Conservation (phyloP, 371 early-diverging fungal genomes). For the Rhizopus sp. region DNA sequence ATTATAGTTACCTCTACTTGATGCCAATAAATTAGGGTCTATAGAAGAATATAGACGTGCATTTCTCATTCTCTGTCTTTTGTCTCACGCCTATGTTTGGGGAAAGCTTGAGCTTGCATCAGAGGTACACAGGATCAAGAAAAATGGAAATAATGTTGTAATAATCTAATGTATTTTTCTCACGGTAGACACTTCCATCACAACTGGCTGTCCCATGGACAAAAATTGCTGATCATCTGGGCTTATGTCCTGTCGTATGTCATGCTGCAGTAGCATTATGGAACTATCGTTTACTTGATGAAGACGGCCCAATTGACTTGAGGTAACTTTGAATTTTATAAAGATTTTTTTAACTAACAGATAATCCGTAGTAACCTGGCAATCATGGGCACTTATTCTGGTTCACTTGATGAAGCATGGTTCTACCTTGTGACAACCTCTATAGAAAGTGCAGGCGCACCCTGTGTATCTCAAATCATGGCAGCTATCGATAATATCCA, state of each 20-base stretch:
- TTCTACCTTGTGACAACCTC: conserved; percentile 92
- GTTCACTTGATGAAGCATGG: conserved; percentile 94
- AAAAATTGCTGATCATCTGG: conserved; percentile 75
- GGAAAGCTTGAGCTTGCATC: conserved; percentile 78
- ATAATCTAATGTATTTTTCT: conserved; percentile 23
- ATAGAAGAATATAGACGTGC: conserved; percentile 82
- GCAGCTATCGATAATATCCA: conserved; percentile 58
- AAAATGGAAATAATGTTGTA: background rate
- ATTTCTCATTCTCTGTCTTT: conserved; percentile 81
- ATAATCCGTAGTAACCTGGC: conserved; percentile 66
- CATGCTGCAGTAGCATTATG: conserved; percentile 88
- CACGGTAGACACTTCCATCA: conserved; percentile 74
- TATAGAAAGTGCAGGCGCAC: conserved; percentile 89
- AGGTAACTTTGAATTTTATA: conserved; percentile 45
- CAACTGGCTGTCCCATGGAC: conserved; percentile 88
- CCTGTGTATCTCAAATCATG: conserved; percentile 68
- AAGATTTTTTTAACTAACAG: background rate
- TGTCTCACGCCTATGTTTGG: conserved; percentile 94
- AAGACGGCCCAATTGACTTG: conserved; percentile 66
- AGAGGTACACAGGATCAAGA: conserved; percentile 50
- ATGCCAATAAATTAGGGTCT: conserved; percentile 57
- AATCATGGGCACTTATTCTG: conserved; percentile 84
- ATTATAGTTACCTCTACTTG: conserved; percentile 75
- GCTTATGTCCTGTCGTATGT: conserved; percentile 85
- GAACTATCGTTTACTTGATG: conserved; percentile 86